Evolutionary conservation across 73 alveolate species (phyloP).

Genomic region (Urostyla sp.): DNA sequence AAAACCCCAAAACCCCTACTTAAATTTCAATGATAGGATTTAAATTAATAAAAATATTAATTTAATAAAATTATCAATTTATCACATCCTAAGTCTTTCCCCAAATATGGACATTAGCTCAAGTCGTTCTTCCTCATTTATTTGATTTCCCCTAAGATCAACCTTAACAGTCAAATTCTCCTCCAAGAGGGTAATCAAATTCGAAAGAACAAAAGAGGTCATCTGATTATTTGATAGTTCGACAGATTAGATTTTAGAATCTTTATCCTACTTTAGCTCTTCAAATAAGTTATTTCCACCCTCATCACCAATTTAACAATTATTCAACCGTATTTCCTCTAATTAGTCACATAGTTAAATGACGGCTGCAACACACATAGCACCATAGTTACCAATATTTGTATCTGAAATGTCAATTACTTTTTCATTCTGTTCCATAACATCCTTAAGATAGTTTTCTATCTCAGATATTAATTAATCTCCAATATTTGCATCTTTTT

Average conservation of each 20-base stretch:
- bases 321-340: constrained; percentile 36
- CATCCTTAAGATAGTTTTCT: constrained; percentile 45
- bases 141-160: too few relatives aligned
- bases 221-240: too few relatives aligned
- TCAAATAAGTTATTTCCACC: constrained; percentile 41
- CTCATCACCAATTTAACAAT: constrained; percentile 41
- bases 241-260: too few relatives aligned
- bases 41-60: too few relatives aligned
- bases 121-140: constrained; percentile 7
- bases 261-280: constrained; percentile 8
- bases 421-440: constrained; percentile 45
- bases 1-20: neutral
- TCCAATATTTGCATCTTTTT: neutral
- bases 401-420: constrained; percentile 51
- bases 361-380: constrained; percentile 45
- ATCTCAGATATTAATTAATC: constrained; percentile 35
- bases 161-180: too few relatives aligned
- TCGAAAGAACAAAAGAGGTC: neutral
- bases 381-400: constrained; percentile 43
- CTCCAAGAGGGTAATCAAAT: constrained; percentile 16
- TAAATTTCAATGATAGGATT: too few relatives aligned
- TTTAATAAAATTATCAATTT: too few relatives aligned
- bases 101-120: constrained; percentile 26
- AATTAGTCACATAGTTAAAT: constrained; percentile 18
- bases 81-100: too few relatives aligned